Evolutionary conservation across 140 eudicot genomes (phyloP), one percentile per base, ranked within the genome.

Genomic region (Bidens hawaiensis): DNA sequence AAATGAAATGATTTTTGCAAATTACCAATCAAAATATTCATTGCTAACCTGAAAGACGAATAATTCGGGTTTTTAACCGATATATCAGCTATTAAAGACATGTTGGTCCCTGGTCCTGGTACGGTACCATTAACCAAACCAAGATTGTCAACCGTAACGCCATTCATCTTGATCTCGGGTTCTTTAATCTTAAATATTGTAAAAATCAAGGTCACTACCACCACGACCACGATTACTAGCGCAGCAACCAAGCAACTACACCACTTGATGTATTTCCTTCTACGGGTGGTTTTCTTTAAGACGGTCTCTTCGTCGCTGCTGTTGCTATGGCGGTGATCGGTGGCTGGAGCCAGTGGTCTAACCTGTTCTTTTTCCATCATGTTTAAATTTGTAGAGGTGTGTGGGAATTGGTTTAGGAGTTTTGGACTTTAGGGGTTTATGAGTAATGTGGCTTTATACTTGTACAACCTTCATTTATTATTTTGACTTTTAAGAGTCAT

Each of bases 41-140:
- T 70, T 71, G n/a, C 65, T 49, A 21, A 89, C 81, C 68, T 80
- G 81, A 89, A 82, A 60, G 91, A 70, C 11, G 82, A 82, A 34
- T 5, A 77, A 34, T 85, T 89, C 3, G 97, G 97, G 50, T 89
- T 89, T 68, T 83, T 83, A 59, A 86, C 85, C 0, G 97, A 89
- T 47, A 86, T 80, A 26, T 86, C 81, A 0, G 83, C 89, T 7
- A 62, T 66, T 25, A 89, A 46, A 7, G 85, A 54, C 28, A 83
- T 81, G 71, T 86, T 90, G 5, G 80, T 21, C 22, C 82, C 89
- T 0, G 97, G 78, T 30, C 57, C 69, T 0, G 77, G 71, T 23
- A 76, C 58, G 19, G 75, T 26, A 16, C 75, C 79, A 19, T 71
- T 74, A 27, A 40, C 17, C 1, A 73, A 56, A 42, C 60, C 77